These are phyloP conservation scores for Penium margaritaceum DNA, from an alignment of 139 green algal species.

Conservation along the genomic window DNA sequence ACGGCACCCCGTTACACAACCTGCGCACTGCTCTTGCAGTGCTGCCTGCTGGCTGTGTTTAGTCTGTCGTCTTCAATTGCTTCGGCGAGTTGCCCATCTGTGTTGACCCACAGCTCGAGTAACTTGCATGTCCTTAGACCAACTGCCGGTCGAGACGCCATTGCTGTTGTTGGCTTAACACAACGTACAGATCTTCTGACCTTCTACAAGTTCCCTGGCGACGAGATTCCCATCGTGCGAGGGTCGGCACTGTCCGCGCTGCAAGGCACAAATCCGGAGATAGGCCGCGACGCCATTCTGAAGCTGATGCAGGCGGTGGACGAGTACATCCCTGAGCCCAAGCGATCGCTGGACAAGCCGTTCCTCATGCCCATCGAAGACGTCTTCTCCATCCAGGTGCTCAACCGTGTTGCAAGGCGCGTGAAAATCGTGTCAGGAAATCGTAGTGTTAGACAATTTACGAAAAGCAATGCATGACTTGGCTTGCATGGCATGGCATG, in stretches of 20 bases:
- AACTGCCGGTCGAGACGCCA: constrained; percentile 95
- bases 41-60: too few relatives aligned
- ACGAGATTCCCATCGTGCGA: constrained; percentile 84
- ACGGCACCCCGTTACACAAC: too few relatives aligned
- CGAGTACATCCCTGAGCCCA: constrained; percentile 68
- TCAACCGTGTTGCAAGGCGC: too few relatives aligned
- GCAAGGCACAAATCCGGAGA: background rate
- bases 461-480: too few relatives aligned
- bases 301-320: constrained; percentile 69
- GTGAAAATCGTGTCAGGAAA: too few relatives aligned
- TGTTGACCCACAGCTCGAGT: too few relatives aligned
- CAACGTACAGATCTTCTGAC: constrained; percentile 90
- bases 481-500: background rate
- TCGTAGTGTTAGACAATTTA: too few relatives aligned
- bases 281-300: constrained; percentile 54
- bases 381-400: constrained; percentile 80
- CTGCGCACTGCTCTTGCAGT: too few relatives aligned
- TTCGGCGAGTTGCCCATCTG: too few relatives aligned
- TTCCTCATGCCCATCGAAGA: constrained; percentile 96
- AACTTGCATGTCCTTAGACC: too few relatives aligned
- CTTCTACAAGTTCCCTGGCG: constrained; percentile 93
- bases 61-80: too few relatives aligned
- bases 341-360: constrained; percentile 82
- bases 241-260: constrained; percentile 43
- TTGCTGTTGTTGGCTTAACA: constrained; percentile 94